Base-by-base conservation (phyloP, 2,329 filamentous ascomycete species). In the Penicillium concentricum region DNA sequence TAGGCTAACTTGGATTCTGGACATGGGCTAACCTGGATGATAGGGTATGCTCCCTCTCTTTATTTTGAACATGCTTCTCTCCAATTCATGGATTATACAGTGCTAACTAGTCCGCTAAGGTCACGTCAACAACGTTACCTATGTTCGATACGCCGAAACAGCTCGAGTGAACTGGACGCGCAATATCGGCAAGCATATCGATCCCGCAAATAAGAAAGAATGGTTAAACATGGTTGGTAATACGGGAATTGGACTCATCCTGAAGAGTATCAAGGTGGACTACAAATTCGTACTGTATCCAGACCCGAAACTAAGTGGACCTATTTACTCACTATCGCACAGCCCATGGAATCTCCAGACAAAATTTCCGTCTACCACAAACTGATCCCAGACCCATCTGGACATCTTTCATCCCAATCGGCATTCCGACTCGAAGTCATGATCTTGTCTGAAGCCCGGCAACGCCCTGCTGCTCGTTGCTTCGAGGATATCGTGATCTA, bases 101-200 rank as follows among this genome's bases (percentile, higher is more conserved):
- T 43, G 38, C 55, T 51, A 49, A 63, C 24, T 42, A 30, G 15
- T n/a, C 10, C 37, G 9, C 32, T 16, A 78, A 86, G 84, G 86
- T 47, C 91, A 96, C 73, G 88, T 96, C 47, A 96, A 96, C 72
- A 96, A 96, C 66, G 87, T 92, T 60, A 85, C 84, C 62, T 96
- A 96, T 73, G 87, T 89, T 65, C 84, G 89, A 59, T 96, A 90
- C 72, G 91, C 91, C 35, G 92, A 97, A 72, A 87, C 88, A 6
- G 87, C 87, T 4, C 84, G 92, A 35, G 84, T 93, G 32, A 90
- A 92, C 67, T 96, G 90, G 88, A 82, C 87, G 26, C 80, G 81
- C 55, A 88, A 91, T 67, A 87, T 90, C 64, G 88, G 85, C 5
- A 75, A 80, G 2, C 76, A 84, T 58, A 77, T 85, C 45, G 86